Evolutionary conservation across 2,329 filamentous ascomycete species (phyloP), one percentile per base, ranked within the genome.

Genomic region (Epichloe bromicola): DNA sequence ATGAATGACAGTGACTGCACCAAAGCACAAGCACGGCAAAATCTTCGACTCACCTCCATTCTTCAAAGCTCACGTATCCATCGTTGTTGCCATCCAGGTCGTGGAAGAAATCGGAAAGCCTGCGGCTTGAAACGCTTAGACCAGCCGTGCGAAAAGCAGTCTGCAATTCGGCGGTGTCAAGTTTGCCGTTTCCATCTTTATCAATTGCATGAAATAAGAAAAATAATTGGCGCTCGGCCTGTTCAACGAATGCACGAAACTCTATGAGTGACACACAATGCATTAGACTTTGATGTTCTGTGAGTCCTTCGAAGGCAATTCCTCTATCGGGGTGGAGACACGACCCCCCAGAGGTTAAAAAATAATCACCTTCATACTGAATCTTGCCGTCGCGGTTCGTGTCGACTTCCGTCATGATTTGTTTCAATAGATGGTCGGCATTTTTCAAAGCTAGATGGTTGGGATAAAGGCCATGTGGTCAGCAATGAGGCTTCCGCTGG

Each of bases 61-160:
- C 93, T 58, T 88, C 83, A 68, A 95, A 97, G 55, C 78, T 89
- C 59, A 97, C 95, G 56, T 73, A 81, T 46, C 89, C 89, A 65
- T 98, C 90, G 59, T 84, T 79, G 70, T 98, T 91, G 63, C 80
- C 77, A 66, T 98, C 93, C 60, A 98, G 85, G 64, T 95, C 85
- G 56, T 79, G 72, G 64, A 98, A 96, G 71, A 98, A 97, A 55
- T 82, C 79, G 56, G 88, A 79, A 44, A 98, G 72, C 62, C 88
- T 86, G 50, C 82, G 79, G 58, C 75, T 82, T 20, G 89, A 85
- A 12, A 97, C 84, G 8, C 81, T 77, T 48, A 98, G 74, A 36
- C 90, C 90, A 39, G 88, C 85, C 49, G 75, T 78, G 54, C 82
- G 74, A 63, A 96, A 94, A 10, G 91, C 93, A 37, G 74, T 69